Evolutionary conservation across 2,329 filamentous ascomycete species (phyloP), one percentile per base, ranked within the genome.

Genomic region (Neofusicoccum parvum): DNA sequence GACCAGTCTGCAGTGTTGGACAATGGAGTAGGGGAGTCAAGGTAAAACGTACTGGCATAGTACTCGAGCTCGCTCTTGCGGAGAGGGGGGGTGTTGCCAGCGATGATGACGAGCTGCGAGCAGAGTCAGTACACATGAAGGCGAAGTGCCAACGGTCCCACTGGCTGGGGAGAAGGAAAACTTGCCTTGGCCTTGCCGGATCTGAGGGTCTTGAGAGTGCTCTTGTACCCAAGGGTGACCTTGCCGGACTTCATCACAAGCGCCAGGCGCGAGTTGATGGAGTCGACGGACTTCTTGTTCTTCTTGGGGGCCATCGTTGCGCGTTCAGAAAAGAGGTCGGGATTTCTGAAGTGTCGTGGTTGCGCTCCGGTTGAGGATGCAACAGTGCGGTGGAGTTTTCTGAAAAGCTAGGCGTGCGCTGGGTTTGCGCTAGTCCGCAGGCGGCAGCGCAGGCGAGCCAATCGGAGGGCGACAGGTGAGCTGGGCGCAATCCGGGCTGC

Each of bases 51-150:
- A 39, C 27, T 74, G 65, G 67, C 69, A 73, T 73, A 79, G 85
- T 87, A 97, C 86, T 97, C 94, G 70, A 97, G 89, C 87, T 98
- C 94, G 78, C 88, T 92, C 90, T 98, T 99, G 83, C 94, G 90
- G 77, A 99, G 92, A 82, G 95, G 95, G 79, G 94, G 94, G 74
- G 94, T 97, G 88, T 99, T 98, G 84, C 92, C 93, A 74, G 90
- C 80, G 80, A 96, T 96, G 84, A 96, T 93, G 81, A 98, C 92
- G 73, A 97, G 89, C 91, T 98, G 27, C 7, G 6, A 32, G 27
- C 27, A 32, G 27, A 32, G 27, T 32, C 27, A 32, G 27, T 32
- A 32, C 1, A 5, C 1, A 32, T 32, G 27, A 32, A 32, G 6
- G 27, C 27, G 6, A 32, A 5, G 5, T 32, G 27, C 6, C 27